phyloP scores from a whole-genome alignment of 768 basidiomycete genomes.

The Hypholoma sublateritium region DNA sequence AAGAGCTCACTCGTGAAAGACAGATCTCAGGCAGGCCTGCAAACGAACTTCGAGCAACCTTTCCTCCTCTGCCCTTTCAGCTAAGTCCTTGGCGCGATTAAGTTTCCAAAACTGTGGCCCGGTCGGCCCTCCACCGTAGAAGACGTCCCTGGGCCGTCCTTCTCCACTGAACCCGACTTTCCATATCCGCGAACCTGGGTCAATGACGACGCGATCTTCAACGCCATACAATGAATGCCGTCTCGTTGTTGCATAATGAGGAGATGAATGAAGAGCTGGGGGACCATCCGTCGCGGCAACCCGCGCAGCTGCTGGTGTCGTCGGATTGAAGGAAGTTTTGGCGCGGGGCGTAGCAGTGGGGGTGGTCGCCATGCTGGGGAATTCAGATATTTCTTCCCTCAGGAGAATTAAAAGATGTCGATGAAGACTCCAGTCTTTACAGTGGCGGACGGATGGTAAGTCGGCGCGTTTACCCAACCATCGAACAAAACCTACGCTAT shows the following conservation, averaged over 20 bases:
- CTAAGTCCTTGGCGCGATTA: conserved; percentile 49
- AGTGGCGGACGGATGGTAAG: too few relatives aligned
- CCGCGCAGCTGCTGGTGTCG: conserved; percentile 60
- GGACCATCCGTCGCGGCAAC: conserved; percentile 36
- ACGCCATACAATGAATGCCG: conserved; percentile 95
- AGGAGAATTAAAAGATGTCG: too few relatives aligned
- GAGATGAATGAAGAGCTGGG: conserved; percentile 64
- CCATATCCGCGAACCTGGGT: conserved; percentile 93
- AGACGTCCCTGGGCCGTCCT: conserved; percentile 86
- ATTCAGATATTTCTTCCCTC: too few relatives aligned
- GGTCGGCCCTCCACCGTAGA: conserved; percentile 50
- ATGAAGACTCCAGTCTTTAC: too few relatives aligned
- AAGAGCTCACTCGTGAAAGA: conserved; percentile 78
- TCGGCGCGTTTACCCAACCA: too few relatives aligned
- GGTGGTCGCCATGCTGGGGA: conserved; percentile 26
- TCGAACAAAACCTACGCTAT: too few relatives aligned
- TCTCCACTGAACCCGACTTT: conserved; percentile 98
- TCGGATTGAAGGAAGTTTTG: conserved; percentile 35
- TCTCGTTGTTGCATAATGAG: conserved; percentile 81
- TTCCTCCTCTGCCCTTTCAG: conserved; percentile 71
- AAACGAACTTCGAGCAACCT: conserved; percentile 68
- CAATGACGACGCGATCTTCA: conserved; percentile 93
- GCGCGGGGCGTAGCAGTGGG: conserved; percentile 41
- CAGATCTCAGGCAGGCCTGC: conserved; percentile 67
- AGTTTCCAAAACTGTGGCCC: conserved; percentile 61